phyloP scores from a whole-genome alignment of 2,329 filamentous ascomycete genomes.

The Botrytis medusae region DNA sequence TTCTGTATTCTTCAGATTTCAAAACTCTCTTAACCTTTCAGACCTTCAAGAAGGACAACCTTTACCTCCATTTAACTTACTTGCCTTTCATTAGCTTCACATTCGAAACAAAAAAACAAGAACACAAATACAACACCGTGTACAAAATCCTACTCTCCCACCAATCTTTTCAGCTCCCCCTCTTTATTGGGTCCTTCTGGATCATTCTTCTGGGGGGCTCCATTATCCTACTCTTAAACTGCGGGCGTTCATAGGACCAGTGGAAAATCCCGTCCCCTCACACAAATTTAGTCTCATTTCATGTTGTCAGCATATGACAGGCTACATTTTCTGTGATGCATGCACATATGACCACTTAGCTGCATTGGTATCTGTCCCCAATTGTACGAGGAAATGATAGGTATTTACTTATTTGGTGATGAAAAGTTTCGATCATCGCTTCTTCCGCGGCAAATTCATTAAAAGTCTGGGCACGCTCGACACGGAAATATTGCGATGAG shows the following conservation, averaged over 20 bases:
- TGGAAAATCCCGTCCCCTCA: not conserved
- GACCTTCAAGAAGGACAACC: not conserved
- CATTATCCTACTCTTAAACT: not conserved
- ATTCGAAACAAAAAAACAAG: not conserved
- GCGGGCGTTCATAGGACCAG: not conserved
- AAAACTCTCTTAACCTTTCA: not conserved
- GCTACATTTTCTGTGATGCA: not conserved
- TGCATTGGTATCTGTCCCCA: not conserved
- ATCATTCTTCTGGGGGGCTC: not conserved
- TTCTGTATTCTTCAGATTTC: not conserved
- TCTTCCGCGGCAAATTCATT: not conserved
- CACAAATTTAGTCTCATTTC: not conserved
- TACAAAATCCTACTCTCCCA: not conserved
- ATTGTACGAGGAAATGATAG: not conserved
- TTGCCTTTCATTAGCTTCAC: not conserved
- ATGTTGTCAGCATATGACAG: slow-evolving; percentile 18
- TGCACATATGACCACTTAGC: slow-evolving; percentile 1
- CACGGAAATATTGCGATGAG: not conserved
- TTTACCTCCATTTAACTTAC: not conserved
- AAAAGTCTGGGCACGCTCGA: not conserved
- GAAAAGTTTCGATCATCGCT: not conserved
- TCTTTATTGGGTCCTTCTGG: slow-evolving; percentile 6
- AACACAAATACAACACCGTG: slow-evolving; percentile 3
- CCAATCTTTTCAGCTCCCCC: slow-evolving; percentile 13
- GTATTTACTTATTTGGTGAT: not conserved